Conservation (phyloP, 805 yeast genomes). For the Lipomyces mesembrius region DNA sequence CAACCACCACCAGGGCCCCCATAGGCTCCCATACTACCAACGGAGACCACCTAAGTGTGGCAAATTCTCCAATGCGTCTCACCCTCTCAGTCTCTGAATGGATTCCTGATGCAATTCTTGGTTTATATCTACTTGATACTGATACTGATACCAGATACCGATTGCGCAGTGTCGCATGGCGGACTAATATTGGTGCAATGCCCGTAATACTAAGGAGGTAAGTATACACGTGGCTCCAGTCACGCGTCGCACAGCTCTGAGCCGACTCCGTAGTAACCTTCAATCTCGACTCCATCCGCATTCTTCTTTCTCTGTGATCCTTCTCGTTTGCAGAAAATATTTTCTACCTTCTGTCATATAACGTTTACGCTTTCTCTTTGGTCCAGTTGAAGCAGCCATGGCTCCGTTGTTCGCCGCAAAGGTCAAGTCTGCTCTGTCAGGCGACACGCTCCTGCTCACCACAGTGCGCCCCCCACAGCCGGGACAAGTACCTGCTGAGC, state of each 20-base stretch:
- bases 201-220: neutral
- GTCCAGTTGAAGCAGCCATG: constrained; percentile 12
- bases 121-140: neutral
- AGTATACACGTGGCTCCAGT: neutral
- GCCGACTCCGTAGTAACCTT: neutral
- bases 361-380: neutral
- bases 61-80: too few species aligned
- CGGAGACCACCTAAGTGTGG: too few species aligned
- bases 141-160: neutral
- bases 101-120: neutral
- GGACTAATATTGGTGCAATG: too few species aligned
- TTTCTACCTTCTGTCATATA: neutral
- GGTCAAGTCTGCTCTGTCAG: constrained; percentile 71
- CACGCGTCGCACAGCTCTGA: neutral
- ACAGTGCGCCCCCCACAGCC: constrained; percentile 48
- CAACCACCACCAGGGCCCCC: too few species aligned
- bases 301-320: neutral
- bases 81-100: too few species aligned
- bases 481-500: constrained; percentile 53
- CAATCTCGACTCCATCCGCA: neutral
- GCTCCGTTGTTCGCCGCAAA: constrained; percentile 52
- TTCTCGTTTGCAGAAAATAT: neutral
- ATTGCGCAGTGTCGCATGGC: neutral
- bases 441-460: constrained; percentile 67
- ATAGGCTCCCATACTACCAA: too few species aligned